Percentiles rank a stretch among this genome's conserved stretches.
Evolutionary conservation across 2,329 filamentous ascomycete species (phyloP).

Genomic region (Lasiodiplodia gonubiensis): DNA sequence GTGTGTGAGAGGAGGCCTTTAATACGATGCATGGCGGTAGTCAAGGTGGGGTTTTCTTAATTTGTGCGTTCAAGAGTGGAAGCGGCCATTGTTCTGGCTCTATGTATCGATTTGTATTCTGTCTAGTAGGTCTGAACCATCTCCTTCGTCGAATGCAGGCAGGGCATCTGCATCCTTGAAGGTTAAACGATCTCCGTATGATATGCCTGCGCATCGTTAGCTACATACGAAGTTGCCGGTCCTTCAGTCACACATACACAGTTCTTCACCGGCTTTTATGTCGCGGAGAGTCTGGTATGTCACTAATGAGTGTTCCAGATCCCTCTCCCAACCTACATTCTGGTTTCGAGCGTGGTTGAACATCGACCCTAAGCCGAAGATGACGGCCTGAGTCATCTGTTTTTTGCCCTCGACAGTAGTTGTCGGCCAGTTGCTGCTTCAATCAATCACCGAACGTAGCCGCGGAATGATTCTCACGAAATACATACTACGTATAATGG

Average conservation of each 20-base stretch:
- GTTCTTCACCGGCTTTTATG: constrained; percentile 59
- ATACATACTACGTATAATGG: constrained; percentile 62
- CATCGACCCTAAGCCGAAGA: constrained; percentile 63
- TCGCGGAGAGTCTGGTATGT: constrained; percentile 58
- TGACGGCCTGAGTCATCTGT: constrained; percentile 56
- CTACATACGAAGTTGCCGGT: not conserved
- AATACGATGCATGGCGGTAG: not conserved
- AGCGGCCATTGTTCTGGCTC: not conserved
- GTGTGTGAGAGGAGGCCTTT: not conserved
- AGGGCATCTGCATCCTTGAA: constrained; percentile 50
- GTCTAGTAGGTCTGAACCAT: constrained; percentile 47
- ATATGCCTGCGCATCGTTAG: constrained; percentile 46
- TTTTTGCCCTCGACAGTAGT: constrained; percentile 35
- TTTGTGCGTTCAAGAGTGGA: not conserved
- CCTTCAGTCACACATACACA: constrained; percentile 50
- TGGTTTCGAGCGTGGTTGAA: constrained; percentile 63
- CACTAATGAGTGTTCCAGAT: constrained; percentile 53
- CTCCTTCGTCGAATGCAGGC: constrained; percentile 36
- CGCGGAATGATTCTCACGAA: no score
- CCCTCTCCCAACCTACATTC: constrained; percentile 62
- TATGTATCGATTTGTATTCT: constrained; percentile 47
- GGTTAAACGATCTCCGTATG: constrained; percentile 54
- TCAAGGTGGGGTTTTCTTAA: not conserved
- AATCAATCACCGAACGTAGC: constrained; percentile 27
- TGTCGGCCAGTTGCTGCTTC: constrained; percentile 52